These are phyloP conservation scores for Pleurotus djamor DNA, from an alignment of 768 basidiomycete species.

Conservation along the genomic window DNA sequence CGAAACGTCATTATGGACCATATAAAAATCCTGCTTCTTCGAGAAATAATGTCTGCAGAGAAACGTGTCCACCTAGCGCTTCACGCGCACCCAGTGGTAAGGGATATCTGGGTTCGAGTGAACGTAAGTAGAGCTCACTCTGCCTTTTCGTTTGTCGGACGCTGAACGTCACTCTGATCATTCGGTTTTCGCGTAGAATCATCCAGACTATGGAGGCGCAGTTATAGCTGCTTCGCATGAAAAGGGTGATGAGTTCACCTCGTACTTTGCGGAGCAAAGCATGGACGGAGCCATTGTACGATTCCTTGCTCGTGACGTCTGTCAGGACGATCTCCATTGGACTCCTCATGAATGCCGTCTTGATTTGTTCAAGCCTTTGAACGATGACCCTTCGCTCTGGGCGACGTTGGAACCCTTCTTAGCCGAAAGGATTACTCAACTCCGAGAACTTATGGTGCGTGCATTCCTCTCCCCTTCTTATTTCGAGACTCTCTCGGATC, in stretches of 20 bases:
- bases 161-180: background rate
- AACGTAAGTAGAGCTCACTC: too few species aligned
- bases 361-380: background rate
- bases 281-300: background rate
- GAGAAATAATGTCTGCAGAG: background rate
- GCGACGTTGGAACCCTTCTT: background rate
- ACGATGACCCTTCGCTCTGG: background rate
- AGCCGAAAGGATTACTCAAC: background rate
- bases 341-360: background rate
- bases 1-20: background rate
- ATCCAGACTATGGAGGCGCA: background rate
- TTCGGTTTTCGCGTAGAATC: too few species aligned
- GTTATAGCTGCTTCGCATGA: background rate
- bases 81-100: background rate
- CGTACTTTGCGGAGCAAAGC: background rate
- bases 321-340: background rate
- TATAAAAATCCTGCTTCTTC: background rate
- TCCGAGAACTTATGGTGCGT: background rate
- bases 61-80: background rate
- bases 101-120: background rate
- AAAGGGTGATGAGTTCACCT: background rate
- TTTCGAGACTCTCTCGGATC: too few species aligned
- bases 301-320: background rate
- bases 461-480: background rate
- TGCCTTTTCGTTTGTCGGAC: too few species aligned